Percentiles rank a stretch among this genome's conserved stretches.
Conservation (phyloP, 768 basidiomycete genomes). For the Phylloporus rhodoxanthus region DNA sequence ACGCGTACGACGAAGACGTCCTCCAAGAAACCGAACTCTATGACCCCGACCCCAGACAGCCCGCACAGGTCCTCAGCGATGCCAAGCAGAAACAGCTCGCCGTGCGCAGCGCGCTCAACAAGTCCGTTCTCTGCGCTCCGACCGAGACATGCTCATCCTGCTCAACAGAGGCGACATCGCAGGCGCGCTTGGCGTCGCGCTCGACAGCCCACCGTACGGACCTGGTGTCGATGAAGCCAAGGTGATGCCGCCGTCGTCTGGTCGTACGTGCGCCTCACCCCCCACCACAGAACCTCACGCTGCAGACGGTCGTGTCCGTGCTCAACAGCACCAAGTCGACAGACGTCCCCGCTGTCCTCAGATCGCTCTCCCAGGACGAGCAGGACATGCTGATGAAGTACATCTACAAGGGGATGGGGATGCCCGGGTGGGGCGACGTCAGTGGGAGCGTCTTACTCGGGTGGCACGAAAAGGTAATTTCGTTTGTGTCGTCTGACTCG, state of each 20-base stretch:
- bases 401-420: conserved; percentile 92
- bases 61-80: conserved; percentile 66
- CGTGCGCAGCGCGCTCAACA: conserved; percentile 69
- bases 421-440: conserved; percentile 54
- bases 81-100: conserved; percentile 67
- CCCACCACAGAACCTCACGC: conserved; percentile 59
- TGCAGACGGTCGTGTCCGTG: conserved; percentile 78
- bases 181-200: conserved; percentile 63
- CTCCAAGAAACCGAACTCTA: conserved; percentile 81
- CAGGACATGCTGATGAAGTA: conserved; percentile 97
- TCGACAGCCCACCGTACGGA: conserved; percentile 86
- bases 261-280: neutral
- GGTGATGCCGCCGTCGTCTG: conserved; percentile 37
- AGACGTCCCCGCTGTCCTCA: conserved; percentile 75
- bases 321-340: conserved; percentile 91
- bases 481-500: conserved; percentile 12
- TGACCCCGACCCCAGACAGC: conserved; percentile 76
- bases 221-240: conserved; percentile 85
- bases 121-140: conserved; percentile 37
- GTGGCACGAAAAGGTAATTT: conserved; percentile 91
- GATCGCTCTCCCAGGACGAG: conserved; percentile 60
- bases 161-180: conserved; percentile 62
- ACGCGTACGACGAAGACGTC: conserved; percentile 87
- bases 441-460: conserved; percentile 61
- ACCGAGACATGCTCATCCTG: neutral